Evolutionary conservation across 129 eudicot genomes (phyloP), one percentile per base, ranked within the genome.

Genomic region (Chrysanthemum seticuspe): DNA sequence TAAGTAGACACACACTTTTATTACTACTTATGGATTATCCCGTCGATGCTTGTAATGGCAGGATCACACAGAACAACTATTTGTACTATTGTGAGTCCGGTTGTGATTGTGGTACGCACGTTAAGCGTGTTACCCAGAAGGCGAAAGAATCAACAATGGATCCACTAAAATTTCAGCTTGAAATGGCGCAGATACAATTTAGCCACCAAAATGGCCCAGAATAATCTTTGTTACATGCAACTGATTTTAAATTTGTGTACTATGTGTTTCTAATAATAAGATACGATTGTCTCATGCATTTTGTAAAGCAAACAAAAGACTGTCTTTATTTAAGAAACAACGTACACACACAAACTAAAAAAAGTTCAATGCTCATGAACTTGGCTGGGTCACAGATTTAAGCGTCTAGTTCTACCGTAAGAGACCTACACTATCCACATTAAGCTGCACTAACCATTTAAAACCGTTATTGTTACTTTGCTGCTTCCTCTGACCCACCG

Each of bases 401-500:
- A 56, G 74, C 62, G 72, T 78, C 84, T 83, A 75, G 84, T 79
- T 75, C 81, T 83, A 79, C 58, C 34, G 53, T 75, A 76, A 72
- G 65, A 60, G 47, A 74, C 84, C 87, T 79, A 71, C 73, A 71
- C 73, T 79, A 79, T 83, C 76, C 80, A 78, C 80, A 82, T 70
- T 67, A 69, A 13, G 47, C 74, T 40, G 1, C 53, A 76, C 59
- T 34, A 53, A 40, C 62, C 50, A 13, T 14, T 34, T 60, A 45
- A 40, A 40, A 49, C 60, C 5, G 3, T 34, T 53, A 47, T 23
- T 8, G 9, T 79, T 67, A 90, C 25, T 90, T 90, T 18, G 76
- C 85, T n/a, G 76, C 85, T 76, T 83, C 93, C 67, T 85, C 86
- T 21, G 75, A 40, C 62, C 63, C 87, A 31, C 80, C 75, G 14